These are phyloP conservation scores for Taiozyma sp. DNA, from an alignment of 1,139 yeast species.

Conservation along the genomic window DNA sequence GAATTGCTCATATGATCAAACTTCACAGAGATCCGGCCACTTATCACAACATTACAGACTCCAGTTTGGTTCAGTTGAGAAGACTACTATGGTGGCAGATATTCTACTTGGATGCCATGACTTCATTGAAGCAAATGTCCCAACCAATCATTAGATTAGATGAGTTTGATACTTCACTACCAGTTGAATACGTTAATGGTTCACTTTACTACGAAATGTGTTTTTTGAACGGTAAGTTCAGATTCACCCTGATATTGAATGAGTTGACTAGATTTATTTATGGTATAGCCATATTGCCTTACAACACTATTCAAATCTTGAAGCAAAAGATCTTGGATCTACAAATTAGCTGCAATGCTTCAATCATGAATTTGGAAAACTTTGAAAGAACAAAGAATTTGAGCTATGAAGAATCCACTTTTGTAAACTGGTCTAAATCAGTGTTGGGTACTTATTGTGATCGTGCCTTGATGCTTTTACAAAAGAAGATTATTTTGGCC, in stretches of 20 bases:
- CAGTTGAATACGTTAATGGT: conserved; percentile 36
- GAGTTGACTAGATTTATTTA: conserved; percentile 33
- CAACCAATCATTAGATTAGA: conserved; percentile 52
- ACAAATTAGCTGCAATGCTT: conserved; percentile 43
- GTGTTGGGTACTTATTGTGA: conserved; percentile 50
- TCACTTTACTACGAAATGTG: conserved; percentile 26
- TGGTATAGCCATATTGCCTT: conserved; percentile 22
- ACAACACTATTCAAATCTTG: conserved; percentile 38
- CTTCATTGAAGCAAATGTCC: conserved; percentile 52
- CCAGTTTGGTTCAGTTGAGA: conserved; percentile 45
- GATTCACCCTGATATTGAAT: conserved; percentile 47
- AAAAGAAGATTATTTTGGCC: conserved; percentile 40
- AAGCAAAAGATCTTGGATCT: conserved; percentile 45
- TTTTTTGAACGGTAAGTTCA: conserved; percentile 48
- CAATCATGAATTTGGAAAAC: conserved; percentile 32
- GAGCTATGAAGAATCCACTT: conserved; percentile 39
- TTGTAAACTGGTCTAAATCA: conserved; percentile 44
- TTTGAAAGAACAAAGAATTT: conserved; percentile 18
- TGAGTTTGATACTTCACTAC: conserved; percentile 54
- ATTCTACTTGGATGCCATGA: conserved; percentile 53
- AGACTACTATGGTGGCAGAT: conserved; percentile 65
- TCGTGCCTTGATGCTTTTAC: conserved; percentile 50
- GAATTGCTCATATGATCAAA: conserved; percentile 53
- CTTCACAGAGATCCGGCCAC: conserved; percentile 56
- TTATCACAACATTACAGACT: conserved; percentile 43